Base-by-base conservation (phyloP, 1,139 yeast species). In the Protomyces pachydermus region DNA sequence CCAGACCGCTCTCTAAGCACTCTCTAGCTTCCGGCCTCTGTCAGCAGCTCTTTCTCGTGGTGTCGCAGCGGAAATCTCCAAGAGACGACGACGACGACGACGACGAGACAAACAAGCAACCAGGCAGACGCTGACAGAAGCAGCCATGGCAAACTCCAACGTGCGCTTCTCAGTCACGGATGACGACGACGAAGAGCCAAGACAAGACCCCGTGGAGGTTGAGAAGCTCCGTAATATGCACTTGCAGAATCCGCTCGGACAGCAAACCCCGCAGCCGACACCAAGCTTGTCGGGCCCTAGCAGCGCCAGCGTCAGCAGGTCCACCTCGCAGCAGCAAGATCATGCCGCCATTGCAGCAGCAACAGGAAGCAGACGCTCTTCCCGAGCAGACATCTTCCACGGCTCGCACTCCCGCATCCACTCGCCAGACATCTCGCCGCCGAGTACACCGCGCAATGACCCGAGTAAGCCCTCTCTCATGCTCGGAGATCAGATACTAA, bases 341-440 rank as follows among this genome's bases (percentile, higher is more conserved):
- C 12, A 56, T 3, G 37, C 53, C 18, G 28, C 56, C 9, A 28
- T 58, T n/a, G n/a, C 51, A 28, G 42, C 16, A 14, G 52, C 53
- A n/a, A 38, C n/a, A 14, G 48, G 48, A 9, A 58, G 62, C 35
- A 50, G 62, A 4, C 51, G 62, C 5, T 42, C 56, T 2, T 58
- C 62, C 20, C 51, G 46, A 34, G 54, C 45, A 20, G 62, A 58
- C 18, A 50, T 58, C n/a, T 39, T 56, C 32, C 56, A 37, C 23
- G 42, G 42, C 14, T 55, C 56, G 4, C 62, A 58, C 34, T 58
- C 62, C 23, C 51, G 62, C 18, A 58, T 58, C 10, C 62, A 58
- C 28, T 51, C 62, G 20, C 62, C 62, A 2, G 62, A 58, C 37
- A 52, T 58, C 56, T 51, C 56, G 32, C 62, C 62, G 32, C 62